Conservation (phyloP, 164 flowering plant genomes). For the Piper longum region DNA sequence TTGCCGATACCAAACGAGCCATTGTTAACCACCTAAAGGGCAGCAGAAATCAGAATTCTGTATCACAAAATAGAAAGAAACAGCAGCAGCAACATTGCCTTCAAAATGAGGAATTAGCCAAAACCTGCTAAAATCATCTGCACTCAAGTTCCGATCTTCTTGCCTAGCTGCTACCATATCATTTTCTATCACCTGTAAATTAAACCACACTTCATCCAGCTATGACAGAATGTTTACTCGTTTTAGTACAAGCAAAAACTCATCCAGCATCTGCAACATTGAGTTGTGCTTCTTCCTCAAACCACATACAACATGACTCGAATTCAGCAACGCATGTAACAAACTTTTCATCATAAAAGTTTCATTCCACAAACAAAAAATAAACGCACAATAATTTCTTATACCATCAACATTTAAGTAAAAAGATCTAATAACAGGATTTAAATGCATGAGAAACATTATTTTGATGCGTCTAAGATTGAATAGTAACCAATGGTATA, state of each 20-base stretch:
- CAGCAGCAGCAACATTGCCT: not conserved
- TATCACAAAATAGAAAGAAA: not conserved
- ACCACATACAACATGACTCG: no score
- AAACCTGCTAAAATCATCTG: slow-evolving; percentile 76
- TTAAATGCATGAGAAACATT: no score
- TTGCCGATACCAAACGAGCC: slow-evolving; percentile 64
- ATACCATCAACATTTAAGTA: no score
- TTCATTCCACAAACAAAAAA: no score
- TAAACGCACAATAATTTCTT: no score
- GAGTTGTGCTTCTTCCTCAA: no score
- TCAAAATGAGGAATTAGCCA: not conserved
- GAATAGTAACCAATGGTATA: no score
- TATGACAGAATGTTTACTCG: not conserved
- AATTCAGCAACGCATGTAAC: no score
- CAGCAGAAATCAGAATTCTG: not conserved
- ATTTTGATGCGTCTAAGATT: no score
- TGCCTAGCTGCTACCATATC: slow-evolving; percentile 82
- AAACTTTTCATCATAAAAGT: no score
- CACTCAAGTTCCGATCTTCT: slow-evolving; percentile 56
- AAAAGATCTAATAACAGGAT: no score
- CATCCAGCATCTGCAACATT: no score
- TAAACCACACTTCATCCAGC: not conserved
- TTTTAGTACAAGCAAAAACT: not conserved
- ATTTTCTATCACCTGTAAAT: slow-evolving; percentile 55
- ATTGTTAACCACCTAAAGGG: slow-evolving; percentile 67